These are phyloP conservation scores for Sporothrix schenckii DNA, from an alignment of 2,329 filamentous ascomycete species.

Conservation along the genomic window DNA sequence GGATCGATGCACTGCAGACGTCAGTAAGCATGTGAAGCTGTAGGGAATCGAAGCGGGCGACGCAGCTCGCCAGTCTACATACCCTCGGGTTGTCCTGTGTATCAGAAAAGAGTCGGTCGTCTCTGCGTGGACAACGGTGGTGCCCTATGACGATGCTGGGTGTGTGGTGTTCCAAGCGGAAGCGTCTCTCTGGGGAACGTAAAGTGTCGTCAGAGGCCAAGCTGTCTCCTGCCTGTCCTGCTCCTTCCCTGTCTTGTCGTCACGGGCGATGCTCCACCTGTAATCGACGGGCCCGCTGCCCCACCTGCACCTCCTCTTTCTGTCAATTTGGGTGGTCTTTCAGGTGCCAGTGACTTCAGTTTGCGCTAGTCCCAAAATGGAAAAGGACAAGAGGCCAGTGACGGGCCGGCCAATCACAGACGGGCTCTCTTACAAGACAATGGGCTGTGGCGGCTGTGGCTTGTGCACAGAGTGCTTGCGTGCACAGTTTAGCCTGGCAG, in stretches of 20 bases:
- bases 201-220: background rate
- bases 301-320: conserved; percentile 23
- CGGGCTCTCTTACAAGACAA: conserved; percentile 19
- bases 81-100: background rate
- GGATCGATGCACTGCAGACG: background rate
- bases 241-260: conserved; percentile 25
- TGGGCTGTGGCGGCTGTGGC: background rate
- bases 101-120: background rate
- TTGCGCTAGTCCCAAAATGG: conserved; percentile 2
- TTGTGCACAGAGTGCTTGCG: background rate
- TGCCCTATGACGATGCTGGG: background rate
- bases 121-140: background rate
- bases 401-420: conserved; percentile 21
- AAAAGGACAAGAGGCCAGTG: background rate
- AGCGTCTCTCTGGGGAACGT: background rate
- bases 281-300: conserved; percentile 21
- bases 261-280: conserved; percentile 32
- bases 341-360: no score
- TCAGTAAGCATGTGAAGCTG: conserved; percentile 24
- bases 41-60: no score
- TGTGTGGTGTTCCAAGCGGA: background rate
- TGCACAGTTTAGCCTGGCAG: background rate
- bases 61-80: background rate
- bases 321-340: background rate
- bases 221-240: background rate